Evolutionary conservation across 148 eudicot genomes (phyloP).

Genomic region (Cornus controversa): DNA sequence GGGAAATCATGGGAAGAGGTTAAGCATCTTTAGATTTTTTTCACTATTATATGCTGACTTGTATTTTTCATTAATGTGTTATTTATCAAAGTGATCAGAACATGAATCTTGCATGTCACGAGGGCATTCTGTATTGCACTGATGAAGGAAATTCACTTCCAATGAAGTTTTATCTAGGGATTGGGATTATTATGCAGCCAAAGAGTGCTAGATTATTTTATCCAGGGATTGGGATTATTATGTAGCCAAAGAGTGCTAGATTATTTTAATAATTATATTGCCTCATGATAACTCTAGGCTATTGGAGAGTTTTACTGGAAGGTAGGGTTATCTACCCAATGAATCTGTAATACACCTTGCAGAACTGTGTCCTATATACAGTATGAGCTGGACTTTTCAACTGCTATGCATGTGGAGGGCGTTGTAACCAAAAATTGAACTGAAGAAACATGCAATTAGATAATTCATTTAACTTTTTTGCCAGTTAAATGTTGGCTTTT

Average conservation of each 20-base stretch:
- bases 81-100: background rate
- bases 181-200: background rate
- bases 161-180: background rate
- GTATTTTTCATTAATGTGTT: background rate
- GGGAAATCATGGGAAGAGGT: constrained; percentile 99
- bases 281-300: no score
- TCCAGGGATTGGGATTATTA: no score
- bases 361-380: background rate
- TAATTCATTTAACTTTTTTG: no score
- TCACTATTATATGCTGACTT: background rate
- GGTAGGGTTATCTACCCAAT: background rate
- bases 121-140: background rate
- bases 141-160: background rate
- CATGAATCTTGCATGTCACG: background rate
- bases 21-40: background rate
- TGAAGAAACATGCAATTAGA: background rate
- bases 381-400: background rate
- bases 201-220: background rate
- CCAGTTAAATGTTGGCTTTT: no score
- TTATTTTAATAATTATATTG: background rate
- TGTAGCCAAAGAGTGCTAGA: background rate
- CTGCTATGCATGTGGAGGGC: background rate
- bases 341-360: no score
- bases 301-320: no score
- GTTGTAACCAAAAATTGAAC: background rate